These are phyloP conservation scores for Pontederia paniculata DNA, from an alignment of 176 grass and related monocot species.

Conservation along the genomic window DNA sequence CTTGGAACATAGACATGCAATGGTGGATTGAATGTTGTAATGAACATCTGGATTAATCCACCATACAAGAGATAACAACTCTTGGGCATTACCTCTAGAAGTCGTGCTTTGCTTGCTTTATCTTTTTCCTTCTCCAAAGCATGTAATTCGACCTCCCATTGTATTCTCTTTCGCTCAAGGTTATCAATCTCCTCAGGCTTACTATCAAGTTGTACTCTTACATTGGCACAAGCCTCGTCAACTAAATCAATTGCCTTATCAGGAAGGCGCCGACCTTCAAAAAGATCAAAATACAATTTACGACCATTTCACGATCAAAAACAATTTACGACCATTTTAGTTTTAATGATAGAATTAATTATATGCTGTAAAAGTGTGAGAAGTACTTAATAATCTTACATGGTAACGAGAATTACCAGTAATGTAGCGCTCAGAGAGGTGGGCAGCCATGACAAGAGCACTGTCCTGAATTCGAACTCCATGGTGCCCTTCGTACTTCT, in stretches of 20 bases:
- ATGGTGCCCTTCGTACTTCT: constrained; percentile 52
- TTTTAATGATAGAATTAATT: too few relatives aligned
- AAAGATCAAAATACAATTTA: not conserved
- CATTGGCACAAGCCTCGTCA: constrained; percentile 54
- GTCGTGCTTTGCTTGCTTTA: constrained; percentile 39
- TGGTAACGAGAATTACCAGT: constrained; percentile 23
- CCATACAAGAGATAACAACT: not conserved
- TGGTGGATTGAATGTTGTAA: not conserved
- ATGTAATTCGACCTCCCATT: constrained; percentile 34
- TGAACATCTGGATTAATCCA: not conserved
- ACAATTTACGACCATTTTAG: too few relatives aligned
- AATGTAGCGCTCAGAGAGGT: constrained; percentile 42
- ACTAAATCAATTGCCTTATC: constrained; percentile 57
- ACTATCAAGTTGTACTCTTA: constrained; percentile 50
- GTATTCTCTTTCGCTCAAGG: constrained; percentile 31
- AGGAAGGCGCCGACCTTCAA: constrained; percentile 39
- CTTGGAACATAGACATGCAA: too few relatives aligned
- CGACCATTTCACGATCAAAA: not conserved
- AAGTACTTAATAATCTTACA: not conserved
- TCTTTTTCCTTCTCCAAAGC: constrained; percentile 43
- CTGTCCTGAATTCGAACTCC: constrained; percentile 58
- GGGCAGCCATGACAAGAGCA: constrained; percentile 40
- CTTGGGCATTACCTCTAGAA: constrained; percentile 19
- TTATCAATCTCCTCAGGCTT: constrained; percentile 40
- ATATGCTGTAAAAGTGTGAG: not conserved